Evolutionary conservation across 1,284 basidiomycete species (phyloP), one percentile per base, ranked within the genome.

Genomic region (Ustilago loliicola): DNA sequence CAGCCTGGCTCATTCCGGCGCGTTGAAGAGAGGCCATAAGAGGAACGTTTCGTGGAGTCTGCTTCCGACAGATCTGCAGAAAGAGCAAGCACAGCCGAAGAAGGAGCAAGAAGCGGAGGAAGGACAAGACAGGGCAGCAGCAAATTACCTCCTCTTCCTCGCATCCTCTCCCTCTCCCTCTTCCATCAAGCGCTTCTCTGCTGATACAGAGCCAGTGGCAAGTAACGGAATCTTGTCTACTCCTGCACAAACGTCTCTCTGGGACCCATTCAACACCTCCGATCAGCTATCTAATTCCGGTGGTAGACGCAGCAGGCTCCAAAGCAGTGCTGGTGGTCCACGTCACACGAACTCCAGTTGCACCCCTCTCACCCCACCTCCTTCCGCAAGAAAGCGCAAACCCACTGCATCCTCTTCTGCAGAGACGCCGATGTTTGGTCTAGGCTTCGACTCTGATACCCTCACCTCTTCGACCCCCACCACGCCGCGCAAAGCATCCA

Each of bases 111-210:
- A 23, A 10, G 23, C 45, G 30, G 61, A 29, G 13, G 65, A 64
- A 45, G 19, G 65, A 62, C 5, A 59, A 17, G 74, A 73, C n/a
- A 40, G 67, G 5, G 59, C 66, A 0, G 76, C 76, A 15, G 76
- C 76, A 7, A 67, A 78, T 29, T 78, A 71, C 52, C 59, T 78
- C 9, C 48, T 78, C 21, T 74, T 67, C 42, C 56, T 78, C 1
- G 76, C 76, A 0, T 64, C 60, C 3, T 61, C 57, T 1, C 76
- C 76, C 0, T 78, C 76, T 38, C 76, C 71, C 2, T 67, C 67
- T 9, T 67, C 67, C 34, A 66, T 64, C 54, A 73, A 64, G 32
- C 45, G 71, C 2, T 70, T 67, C 36, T 61, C 53, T 27, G 47
- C 42, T 1, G 65, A 71, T 38, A n/a, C 23, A 3, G 56, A 72